A percentile compares a stretch with the other conserved stretches of the same genome.
Conservation (phyloP, 768 basidiomycete species). For the Naganishia friedmannii region DNA sequence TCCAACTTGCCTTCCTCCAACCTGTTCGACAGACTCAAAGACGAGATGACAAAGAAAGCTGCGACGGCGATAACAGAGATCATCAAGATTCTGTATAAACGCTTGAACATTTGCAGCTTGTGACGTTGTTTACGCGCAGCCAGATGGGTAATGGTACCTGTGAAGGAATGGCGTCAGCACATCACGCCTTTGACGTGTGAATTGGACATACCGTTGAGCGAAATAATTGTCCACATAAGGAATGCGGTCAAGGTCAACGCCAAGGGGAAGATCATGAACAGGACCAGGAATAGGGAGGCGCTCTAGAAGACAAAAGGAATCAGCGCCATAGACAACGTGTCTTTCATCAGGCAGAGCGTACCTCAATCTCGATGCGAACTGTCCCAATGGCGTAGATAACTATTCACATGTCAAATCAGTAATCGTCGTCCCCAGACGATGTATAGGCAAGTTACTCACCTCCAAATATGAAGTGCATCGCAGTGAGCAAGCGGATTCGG, state of each 20-base stretch:
- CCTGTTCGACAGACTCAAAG: constrained; percentile 84
- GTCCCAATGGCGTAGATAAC: constrained; percentile 92
- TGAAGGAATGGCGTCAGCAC: constrained; percentile 16
- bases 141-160: constrained; percentile 85
- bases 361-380: constrained; percentile 82
- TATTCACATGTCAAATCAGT: constrained; percentile 42
- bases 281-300: constrained; percentile 74
- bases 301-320: constrained; percentile 42
- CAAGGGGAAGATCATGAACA: constrained; percentile 88
- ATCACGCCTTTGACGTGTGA: not conserved
- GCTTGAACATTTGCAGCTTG: constrained; percentile 83
- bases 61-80: constrained; percentile 74
- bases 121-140: constrained; percentile 78
- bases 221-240: constrained; percentile 91
- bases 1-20: constrained; percentile 70
- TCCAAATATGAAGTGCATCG: constrained; percentile 86
- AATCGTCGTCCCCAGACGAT: not conserved
- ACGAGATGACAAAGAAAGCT: constrained; percentile 88
- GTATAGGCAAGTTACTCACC: constrained; percentile 59
- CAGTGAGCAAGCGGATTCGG: constrained; percentile 74
- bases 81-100: constrained; percentile 78
- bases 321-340: constrained; percentile 1
- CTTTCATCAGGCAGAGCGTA: constrained; percentile 16
- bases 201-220: constrained; percentile 67
- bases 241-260: constrained; percentile 94